Evolutionary conservation across 345 rosid genomes (phyloP).

Genomic region (Salix viminalis): DNA sequence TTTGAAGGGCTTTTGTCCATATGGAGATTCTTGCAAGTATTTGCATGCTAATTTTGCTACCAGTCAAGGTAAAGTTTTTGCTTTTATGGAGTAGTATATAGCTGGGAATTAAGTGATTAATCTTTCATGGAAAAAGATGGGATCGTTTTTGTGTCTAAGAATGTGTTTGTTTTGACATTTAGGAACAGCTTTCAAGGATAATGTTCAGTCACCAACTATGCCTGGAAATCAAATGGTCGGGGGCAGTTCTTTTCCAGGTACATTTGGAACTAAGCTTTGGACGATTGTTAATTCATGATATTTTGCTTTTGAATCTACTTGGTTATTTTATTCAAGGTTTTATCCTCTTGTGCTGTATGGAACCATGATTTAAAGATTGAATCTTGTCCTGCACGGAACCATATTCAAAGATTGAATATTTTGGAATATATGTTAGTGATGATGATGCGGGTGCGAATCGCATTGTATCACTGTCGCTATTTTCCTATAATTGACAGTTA

Average conservation of each 20-base stretch:
- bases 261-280: not conserved
- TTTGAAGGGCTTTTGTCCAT: slow-evolving; percentile 72
- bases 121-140: too few species aligned
- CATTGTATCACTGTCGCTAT: too few species aligned
- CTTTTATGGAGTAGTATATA: too few species aligned
- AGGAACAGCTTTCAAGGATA: slow-evolving; percentile 15
- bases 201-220: slow-evolving; percentile 6
- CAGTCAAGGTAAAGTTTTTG: slow-evolving; percentile 7
- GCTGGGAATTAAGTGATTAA: too few species aligned
- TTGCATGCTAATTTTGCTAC: slow-evolving; percentile 38
- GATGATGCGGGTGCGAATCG: too few species aligned
- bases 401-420: not conserved
- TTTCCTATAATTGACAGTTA: not conserved
- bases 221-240: slow-evolving; percentile 22
- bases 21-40: slow-evolving; percentile 77
- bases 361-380: not conserved
- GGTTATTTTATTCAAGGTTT: not conserved
- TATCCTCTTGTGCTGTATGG: not conserved
- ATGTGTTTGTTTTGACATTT: not conserved
- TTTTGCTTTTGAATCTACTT: not conserved
- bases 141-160: not conserved
- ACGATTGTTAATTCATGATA: not conserved
- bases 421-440: not conserved
- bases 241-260: slow-evolving; percentile 31
- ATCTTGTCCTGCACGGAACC: not conserved